Conservation (phyloP, 2,329 filamentous ascomycete genomes). For the Beauveria asiatica region DNA sequence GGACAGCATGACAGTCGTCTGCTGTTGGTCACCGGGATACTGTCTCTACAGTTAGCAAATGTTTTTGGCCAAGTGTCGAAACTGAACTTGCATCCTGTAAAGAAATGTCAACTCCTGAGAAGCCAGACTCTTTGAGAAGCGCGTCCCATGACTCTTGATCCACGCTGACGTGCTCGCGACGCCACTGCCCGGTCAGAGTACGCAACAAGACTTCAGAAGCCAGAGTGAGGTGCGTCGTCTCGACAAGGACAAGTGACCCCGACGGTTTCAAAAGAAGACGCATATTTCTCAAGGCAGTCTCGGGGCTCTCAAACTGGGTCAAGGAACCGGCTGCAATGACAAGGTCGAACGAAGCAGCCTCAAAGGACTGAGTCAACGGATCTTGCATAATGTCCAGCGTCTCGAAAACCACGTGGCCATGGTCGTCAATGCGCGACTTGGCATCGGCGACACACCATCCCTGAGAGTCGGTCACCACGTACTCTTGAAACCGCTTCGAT, state of each 20-base stretch:
- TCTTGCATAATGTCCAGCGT: constrained; percentile 15
- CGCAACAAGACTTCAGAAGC: not conserved
- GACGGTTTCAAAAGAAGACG: constrained; percentile 17
- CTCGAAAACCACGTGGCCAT: constrained; percentile 12
- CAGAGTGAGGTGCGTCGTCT: constrained; percentile 1
- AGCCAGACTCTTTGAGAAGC: not conserved
- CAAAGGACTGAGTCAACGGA: constrained; percentile 1
- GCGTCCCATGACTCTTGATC: not conserved
- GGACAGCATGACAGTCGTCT: not conserved
- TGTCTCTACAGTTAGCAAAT: not conserved
- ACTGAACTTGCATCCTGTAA: not conserved
- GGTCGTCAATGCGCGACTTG: not conserved
- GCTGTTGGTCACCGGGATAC: not conserved
- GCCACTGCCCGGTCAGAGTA: not conserved
- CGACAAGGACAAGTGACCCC: constrained; percentile 18
- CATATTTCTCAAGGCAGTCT: not conserved
- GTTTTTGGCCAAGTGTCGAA: no score
- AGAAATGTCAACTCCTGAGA: constrained; percentile 1
- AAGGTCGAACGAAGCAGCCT: constrained; percentile 7
- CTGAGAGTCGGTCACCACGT: constrained; percentile 32
- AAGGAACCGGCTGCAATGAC: constrained; percentile 17
- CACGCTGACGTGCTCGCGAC: not conserved
- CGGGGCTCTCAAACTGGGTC: constrained; percentile 17
- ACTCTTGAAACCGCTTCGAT: constrained; percentile 22
- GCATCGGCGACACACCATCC: constrained; percentile 25